Base-by-base conservation (phyloP, 1,139 yeast species). In the Geotrichum carabidarum region DNA sequence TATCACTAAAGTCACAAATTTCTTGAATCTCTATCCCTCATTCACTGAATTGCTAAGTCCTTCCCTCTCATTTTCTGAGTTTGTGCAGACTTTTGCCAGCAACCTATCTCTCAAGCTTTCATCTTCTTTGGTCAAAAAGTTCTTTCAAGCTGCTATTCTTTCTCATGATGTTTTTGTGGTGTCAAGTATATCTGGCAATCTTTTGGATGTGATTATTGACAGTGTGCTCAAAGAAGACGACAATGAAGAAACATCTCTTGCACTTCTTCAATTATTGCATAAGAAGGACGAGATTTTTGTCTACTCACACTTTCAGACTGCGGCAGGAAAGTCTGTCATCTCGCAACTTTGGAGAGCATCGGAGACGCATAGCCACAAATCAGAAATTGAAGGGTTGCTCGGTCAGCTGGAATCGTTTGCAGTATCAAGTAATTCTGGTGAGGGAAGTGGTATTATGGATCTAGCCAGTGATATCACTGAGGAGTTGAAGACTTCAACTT, bases 311-410 rank as follows among this genome's bases (percentile, higher is more conserved):
- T 53, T 50, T 15, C 56, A 53, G 22, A 47, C 56, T 11, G 22
- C 17, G 1, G 50, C 44, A 9, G 56, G 56, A n/a, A 53, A 53
- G 31, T 7, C 50, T 8, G 18, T 11, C 4, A 35, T 53, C 34
- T 38, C 53, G 15, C 36, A 53, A 17, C 50, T 54, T 14, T 54
- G 57, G 57, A 54, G 45, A 35, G 47, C 34, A 6, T 51, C 51
- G 1, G 57, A 54, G 41, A 43, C 27, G 14, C 52, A 53, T 41
- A 47, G 48, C 15, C 38, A 44, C 30, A 35, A 37, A 17, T 17
- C 51, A 22, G 45, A 50, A 2, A 42, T 50, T 34, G 57, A 54
- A 12, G 37, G 34, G n/a, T 41, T 50, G 32, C 54, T 54, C 8
- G 17, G 18, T 4, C 35, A 54, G 38, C 35, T 54, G 17, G 54